Conservation (phyloP, 192 early-diverging fungal species). For the Endogone sp. region DNA sequence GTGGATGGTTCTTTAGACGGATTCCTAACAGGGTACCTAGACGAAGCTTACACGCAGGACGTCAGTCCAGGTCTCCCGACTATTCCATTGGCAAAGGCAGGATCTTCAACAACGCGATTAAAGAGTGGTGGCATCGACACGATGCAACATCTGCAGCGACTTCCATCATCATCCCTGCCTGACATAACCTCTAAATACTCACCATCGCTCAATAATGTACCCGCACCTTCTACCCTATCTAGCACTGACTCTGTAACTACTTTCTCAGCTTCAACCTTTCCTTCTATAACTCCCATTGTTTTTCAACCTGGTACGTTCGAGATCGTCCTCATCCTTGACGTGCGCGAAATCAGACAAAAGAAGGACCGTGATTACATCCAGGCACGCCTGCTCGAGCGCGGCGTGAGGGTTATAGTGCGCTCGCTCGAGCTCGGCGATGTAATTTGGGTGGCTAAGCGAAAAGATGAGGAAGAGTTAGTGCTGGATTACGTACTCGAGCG, state of each 20-base stretch:
- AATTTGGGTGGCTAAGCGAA: constrained; percentile 75
- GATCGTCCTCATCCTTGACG: constrained; percentile 74
- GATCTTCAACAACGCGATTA: neutral
- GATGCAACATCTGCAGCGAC: neutral
- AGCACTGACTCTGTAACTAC: neutral
- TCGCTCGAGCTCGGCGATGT: constrained; percentile 84
- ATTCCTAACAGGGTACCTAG: neutral
- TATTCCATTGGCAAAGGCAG: neutral
- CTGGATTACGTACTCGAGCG: constrained; percentile 87
- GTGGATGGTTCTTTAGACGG: neutral
- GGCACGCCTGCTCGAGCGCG: constrained; percentile 53
- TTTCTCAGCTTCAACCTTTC: neutral
- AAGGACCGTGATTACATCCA: constrained; percentile 73
- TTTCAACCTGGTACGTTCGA: constrained; percentile 50
- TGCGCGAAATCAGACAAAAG: constrained; percentile 69
- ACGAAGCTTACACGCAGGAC: neutral
- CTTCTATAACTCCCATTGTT: neutral
- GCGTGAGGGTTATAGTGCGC: constrained; percentile 51
- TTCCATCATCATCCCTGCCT: neutral
- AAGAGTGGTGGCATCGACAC: neutral
- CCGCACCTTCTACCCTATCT: constrained; percentile 6
- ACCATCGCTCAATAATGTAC: neutral
- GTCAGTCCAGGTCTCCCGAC: neutral
- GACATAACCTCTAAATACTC: neutral
- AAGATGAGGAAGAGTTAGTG: constrained; percentile 59